Conservation (phyloP, 345 rosid species). For the Conringia planisiliqua region DNA sequence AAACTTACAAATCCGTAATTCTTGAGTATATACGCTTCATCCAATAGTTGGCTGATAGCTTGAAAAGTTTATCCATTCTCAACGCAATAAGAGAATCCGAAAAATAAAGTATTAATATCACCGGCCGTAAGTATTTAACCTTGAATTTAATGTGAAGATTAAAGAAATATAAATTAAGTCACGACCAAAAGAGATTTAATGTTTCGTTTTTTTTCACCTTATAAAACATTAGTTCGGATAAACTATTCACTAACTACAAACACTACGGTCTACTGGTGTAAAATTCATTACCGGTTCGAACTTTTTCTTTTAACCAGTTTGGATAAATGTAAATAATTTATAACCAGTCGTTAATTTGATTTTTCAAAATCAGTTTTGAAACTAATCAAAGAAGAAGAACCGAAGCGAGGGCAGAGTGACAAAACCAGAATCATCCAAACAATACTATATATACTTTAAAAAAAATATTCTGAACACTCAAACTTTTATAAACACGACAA, state of each 20-base stretch:
- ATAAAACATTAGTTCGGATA: neutral
- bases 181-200: neutral
- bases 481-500: constrained; percentile 7
- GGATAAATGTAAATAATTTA: neutral
- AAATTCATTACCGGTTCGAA: neutral
- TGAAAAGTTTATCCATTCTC: neutral
- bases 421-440: neutral
- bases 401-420: neutral
- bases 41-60: neutral
- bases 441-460: neutral
- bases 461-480: neutral
- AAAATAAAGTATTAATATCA: neutral
- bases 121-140: neutral
- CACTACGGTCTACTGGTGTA: neutral
- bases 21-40: neutral
- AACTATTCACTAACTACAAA: neutral
- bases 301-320: neutral
- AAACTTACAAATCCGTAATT: neutral
- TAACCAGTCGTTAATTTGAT: neutral
- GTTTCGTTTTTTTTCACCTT: neutral
- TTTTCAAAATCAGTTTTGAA: neutral
- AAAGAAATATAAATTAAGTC: neutral
- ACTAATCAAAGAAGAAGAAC: neutral
- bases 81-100: neutral
- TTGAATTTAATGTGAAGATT: neutral